Evolutionary conservation across 2,329 filamentous ascomycete species (phyloP).

Genomic region (Cercospora sp.): DNA sequence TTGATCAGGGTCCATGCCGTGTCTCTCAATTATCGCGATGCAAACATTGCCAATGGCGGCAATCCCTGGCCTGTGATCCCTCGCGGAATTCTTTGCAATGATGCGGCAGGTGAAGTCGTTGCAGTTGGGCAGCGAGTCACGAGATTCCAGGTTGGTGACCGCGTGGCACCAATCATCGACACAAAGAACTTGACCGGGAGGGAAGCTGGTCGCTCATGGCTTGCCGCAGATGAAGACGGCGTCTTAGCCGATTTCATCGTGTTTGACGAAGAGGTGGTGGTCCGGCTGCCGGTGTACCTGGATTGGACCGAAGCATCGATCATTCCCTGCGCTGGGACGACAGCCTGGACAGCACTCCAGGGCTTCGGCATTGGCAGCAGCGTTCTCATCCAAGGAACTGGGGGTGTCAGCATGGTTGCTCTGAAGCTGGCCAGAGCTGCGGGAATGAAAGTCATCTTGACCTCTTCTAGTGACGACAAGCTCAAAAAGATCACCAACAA

Average conservation of each 20-base stretch:
- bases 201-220: constrained; percentile 47
- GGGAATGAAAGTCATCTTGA: not conserved
- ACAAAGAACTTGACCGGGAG: constrained; percentile 46
- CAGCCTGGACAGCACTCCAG: not conserved
- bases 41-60: constrained; percentile 37
- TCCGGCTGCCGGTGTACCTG: constrained; percentile 57
- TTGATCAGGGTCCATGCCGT: constrained; percentile 53
- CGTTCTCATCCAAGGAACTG: not conserved
- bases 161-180: constrained; percentile 41
- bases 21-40: constrained; percentile 56
- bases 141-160: constrained; percentile 26
- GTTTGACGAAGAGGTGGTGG: constrained; percentile 52
- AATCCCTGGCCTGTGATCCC: constrained; percentile 38
- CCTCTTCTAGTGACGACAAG: not conserved
- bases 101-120: constrained; percentile 38
- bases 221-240: constrained; percentile 58
- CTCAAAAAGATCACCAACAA: not conserved
- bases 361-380: not conserved
- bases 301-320: constrained; percentile 56
- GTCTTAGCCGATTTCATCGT: constrained; percentile 60
- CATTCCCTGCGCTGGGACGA: not conserved
- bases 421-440: not conserved
- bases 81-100: constrained; percentile 37
- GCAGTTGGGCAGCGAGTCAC: constrained; percentile 26
- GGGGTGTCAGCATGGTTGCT: not conserved